These are phyloP conservation scores for Angophora floribunda DNA, from an alignment of 345 rosid species.

Conservation along the genomic window DNA sequence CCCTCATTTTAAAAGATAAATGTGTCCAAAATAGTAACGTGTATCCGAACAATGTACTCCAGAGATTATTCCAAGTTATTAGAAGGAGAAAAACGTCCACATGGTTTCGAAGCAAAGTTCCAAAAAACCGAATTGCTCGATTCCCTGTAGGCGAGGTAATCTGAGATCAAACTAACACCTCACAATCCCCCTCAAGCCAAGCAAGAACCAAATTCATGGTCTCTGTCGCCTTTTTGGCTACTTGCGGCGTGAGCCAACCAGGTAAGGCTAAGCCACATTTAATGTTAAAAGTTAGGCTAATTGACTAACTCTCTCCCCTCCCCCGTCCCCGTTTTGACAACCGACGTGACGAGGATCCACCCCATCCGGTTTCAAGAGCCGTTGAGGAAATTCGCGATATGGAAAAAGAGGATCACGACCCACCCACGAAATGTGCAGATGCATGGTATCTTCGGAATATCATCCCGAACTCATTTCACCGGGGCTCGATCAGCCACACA, in stretches of 20 bases:
- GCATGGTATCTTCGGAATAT: background rate
- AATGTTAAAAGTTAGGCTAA: conserved; percentile 2
- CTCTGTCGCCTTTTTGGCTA: background rate
- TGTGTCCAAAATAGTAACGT: background rate
- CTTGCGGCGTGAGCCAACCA: background rate
- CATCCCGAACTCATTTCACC: background rate
- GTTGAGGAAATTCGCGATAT: background rate
- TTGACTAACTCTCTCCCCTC: background rate
- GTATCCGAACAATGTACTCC: background rate
- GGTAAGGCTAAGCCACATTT: conserved; percentile 8
- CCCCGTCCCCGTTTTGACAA: background rate
- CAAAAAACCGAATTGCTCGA: background rate
- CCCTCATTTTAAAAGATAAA: background rate
- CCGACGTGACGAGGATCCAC: background rate
- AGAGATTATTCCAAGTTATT: background rate
- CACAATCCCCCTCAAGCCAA: background rate
- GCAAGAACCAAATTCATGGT: background rate
- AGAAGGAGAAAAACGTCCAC: background rate
- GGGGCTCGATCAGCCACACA: background rate
- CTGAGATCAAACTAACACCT: background rate
- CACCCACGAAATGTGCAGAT: fast-evolving
- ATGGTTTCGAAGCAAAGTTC: background rate
- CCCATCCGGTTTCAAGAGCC: background rate
- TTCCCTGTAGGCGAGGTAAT: conserved; percentile 25
- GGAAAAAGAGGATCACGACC: background rate